Evolutionary conservation across 2,329 filamentous ascomycete species (phyloP).

Genomic region (Zymoseptoria pseudotritici): DNA sequence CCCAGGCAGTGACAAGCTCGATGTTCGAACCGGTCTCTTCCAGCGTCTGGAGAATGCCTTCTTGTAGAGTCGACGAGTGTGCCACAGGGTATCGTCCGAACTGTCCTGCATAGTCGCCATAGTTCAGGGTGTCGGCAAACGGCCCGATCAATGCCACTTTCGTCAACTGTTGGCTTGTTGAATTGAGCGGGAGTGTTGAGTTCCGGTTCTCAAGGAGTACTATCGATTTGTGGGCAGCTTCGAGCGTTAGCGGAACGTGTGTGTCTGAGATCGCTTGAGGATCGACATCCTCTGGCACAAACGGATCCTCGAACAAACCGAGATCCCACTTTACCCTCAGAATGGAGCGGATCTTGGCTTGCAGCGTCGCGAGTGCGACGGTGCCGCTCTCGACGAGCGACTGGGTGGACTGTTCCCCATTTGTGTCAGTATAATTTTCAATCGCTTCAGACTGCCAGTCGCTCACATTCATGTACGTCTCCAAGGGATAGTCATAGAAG

Average conservation of each 20-base stretch:
- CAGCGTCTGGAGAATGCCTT: constrained; percentile 7
- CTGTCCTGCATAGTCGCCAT: constrained; percentile 14
- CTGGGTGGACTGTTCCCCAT: constrained; percentile 2
- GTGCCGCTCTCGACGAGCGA: constrained; percentile 5
- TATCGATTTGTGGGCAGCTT: constrained; percentile 12
- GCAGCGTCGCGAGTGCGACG: constrained; percentile 4
- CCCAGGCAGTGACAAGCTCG: constrained; percentile 10
- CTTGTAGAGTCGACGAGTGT: constrained; percentile 9
- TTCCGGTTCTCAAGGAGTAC: constrained; percentile 11
- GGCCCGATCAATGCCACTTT: constrained; percentile 12
- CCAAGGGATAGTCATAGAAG: constrained; percentile 14
- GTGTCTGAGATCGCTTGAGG: constrained; percentile 4
- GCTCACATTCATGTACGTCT: constrained; percentile 9
- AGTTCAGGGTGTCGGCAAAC: constrained; percentile 10
- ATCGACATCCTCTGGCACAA: constrained; percentile 10
- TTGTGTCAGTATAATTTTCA: too few species aligned
- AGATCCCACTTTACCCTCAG: constrained; percentile 14
- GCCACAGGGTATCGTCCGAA: constrained; percentile 11
- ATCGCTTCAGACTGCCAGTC: too few species aligned
- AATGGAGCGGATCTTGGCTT: constrained; percentile 10
- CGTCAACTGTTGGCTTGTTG: not conserved
- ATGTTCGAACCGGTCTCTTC: not conserved
- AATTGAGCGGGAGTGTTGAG: constrained; percentile 3
- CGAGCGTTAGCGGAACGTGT: constrained; percentile 7
- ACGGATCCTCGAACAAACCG: constrained; percentile 11